Conservation (phyloP, 768 basidiomycete genomes). For the Mycena indigotica region DNA sequence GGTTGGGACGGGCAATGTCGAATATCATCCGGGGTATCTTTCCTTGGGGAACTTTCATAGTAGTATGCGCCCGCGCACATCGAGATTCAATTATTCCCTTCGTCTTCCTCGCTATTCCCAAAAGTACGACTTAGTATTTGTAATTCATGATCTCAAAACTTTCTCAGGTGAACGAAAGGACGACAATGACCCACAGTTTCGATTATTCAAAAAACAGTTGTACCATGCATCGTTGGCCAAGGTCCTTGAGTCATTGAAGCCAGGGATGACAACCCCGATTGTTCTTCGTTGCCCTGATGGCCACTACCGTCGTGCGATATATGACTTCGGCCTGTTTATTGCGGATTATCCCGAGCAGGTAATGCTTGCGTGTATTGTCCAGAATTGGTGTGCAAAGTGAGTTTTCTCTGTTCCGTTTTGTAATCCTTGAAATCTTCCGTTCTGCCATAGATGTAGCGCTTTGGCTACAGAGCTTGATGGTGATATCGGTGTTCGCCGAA, state of each 20-base stretch:
- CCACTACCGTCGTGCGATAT: conserved; percentile 27
- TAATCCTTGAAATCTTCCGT: background rate
- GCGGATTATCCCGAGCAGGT: conserved; percentile 36
- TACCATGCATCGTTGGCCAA: conserved; percentile 14
- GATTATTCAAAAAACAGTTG: conserved; percentile 21
- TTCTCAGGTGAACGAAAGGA: conserved; percentile 17
- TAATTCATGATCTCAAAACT: background rate
- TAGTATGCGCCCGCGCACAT: background rate
- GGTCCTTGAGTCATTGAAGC: background rate
- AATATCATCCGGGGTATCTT: background rate
- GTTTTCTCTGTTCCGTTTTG: background rate
- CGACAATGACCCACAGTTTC: conserved; percentile 11
- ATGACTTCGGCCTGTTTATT: conserved; percentile 14
- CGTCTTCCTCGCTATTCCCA: background rate
- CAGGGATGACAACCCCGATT: conserved; percentile 14
- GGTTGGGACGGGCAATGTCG: background rate
- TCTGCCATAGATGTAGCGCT: conserved; percentile 6
- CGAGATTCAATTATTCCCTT: background rate
- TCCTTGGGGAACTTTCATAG: background rate
- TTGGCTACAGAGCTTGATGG: conserved; percentile 9
- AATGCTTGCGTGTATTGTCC: conserved; percentile 18
- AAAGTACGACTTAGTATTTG: background rate
- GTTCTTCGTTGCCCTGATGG: conserved; percentile 31
- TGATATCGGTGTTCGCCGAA: background rate
- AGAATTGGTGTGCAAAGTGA: conserved; percentile 13